A percentile compares a stretch with the other conserved stretches of the same genome.
Conservation (phyloP, 208 protist species). For the Trypanosoma congolense region DNA sequence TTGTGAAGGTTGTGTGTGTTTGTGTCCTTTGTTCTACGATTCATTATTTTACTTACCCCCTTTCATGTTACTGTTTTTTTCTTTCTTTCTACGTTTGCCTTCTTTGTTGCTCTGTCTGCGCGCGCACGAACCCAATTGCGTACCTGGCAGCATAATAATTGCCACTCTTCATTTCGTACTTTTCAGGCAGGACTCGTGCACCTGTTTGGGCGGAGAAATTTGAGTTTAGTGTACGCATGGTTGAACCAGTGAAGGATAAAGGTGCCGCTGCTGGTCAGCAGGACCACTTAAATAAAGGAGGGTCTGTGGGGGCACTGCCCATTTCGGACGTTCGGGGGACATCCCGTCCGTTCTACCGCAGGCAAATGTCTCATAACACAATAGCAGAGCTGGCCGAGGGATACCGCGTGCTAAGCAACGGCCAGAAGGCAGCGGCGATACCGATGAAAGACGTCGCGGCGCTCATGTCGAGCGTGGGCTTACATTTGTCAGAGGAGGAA, state of each 20-base stretch:
- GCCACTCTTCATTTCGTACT: no score
- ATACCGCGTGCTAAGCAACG: slow-evolving; percentile 97
- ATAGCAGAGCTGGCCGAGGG: slow-evolving; percentile 98
- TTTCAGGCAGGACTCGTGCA: no score
- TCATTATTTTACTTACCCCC: no score
- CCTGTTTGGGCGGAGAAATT: no score
- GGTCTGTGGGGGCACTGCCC: not conserved
- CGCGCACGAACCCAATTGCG: no score
- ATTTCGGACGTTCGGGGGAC: slow-evolving; percentile 18
- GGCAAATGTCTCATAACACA: slow-evolving; percentile 92
- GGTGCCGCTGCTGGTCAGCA: not conserved
- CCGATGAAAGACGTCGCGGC: slow-evolving; percentile 95
- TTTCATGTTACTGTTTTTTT: no score
- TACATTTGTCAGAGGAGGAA: slow-evolving; percentile 88
- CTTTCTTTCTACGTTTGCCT: no score
- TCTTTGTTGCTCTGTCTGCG: no score
- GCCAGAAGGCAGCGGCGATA: slow-evolving; percentile 86
- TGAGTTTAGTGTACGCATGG: no score
- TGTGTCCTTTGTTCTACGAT: no score
- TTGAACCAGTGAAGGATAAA: not conserved
- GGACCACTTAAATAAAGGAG: not conserved
- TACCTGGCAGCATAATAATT: no score
- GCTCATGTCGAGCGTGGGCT: slow-evolving; percentile 95
- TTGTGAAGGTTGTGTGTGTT: no score
- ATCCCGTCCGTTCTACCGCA: slow-evolving; percentile 29